Evolutionary conservation across 108 stramenopile genomes (phyloP), one percentile per base, ranked within the genome.

Genomic region (Chaetoceros muelleri): DNA sequence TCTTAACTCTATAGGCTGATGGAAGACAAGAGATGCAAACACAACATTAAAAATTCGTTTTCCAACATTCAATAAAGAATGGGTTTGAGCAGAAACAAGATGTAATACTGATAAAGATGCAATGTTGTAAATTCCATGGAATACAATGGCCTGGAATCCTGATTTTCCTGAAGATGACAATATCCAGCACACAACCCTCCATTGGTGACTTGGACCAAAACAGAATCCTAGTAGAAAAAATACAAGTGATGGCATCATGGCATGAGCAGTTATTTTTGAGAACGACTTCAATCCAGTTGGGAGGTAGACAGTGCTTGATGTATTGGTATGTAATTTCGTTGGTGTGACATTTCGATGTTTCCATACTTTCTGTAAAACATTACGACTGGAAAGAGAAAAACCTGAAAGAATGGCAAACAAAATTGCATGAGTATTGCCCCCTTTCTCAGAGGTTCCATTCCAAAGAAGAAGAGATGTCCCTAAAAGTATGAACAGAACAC

Each of bases 21-120:
- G 20, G 52, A 67, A 67, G 24, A 27, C 46, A 2, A 47, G 28
- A n/a, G 57, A 48, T 10, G 78, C 73, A 30, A 67, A 46, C n/a
- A 60, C 25, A 21, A 79, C 67, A 21, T 67, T 57, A 23, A 64
- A 53, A 3, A 79, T 61, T 2, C 78, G 63, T 40, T 79, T 79
- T 0, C 74, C 78, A 22, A 69, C 79, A 56, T 80, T 80, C 21
- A 76, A 57, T 2, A 80, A 51, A 30, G 75, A 76, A 53, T 80
- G 79, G 16, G 70, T 64, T 30, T 60, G 51, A 28, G 79, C 75
- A 18, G 79, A 76, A 16, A 48, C 51, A 18, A 74, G 52, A 10
- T 58, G 49, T 18, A 80, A 55, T 0, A 69, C 65, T 5, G 66
- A 71, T 25, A 80, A 71, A 40, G 79, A 80, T 17, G 52, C 26